Percentiles rank a stretch among this genome's conserved stretches.
Conservation (phyloP, 2,329 filamentous ascomycete species). For the Verticillium klebahnii region DNA sequence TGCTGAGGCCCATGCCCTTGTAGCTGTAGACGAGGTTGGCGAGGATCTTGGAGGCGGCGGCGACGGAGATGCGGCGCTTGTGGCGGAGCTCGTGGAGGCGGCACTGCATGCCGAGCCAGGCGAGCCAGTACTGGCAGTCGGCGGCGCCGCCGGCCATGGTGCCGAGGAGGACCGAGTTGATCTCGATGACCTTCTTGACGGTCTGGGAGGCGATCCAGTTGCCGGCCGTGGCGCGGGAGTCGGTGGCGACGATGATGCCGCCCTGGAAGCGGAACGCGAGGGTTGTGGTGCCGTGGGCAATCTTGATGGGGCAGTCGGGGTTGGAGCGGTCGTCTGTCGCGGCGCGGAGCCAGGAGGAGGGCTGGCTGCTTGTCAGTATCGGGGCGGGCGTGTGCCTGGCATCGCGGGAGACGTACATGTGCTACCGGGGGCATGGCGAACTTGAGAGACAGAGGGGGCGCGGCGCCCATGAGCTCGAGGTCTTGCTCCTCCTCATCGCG, state of each 20-base stretch:
- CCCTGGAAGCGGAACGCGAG: slow-evolving; percentile 97
- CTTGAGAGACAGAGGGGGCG: slow-evolving; percentile 74
- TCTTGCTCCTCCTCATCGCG: slow-evolving; percentile 59
- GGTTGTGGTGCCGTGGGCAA: slow-evolving; percentile 97
- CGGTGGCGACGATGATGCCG: slow-evolving; percentile 96
- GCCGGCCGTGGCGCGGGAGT: slow-evolving; percentile 93
- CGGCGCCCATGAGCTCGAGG: slow-evolving; percentile 59
- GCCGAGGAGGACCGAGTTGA: slow-evolving; percentile 88
- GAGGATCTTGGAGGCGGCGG: slow-evolving; percentile 95
- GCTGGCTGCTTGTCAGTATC: slow-evolving; percentile 41
- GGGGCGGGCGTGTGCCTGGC: background rate
- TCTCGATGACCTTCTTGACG: slow-evolving; percentile 99
- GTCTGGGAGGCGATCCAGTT: slow-evolving; percentile 99
- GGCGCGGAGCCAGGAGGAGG: slow-evolving; percentile 90
- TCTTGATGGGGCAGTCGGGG: slow-evolving; percentile 97
- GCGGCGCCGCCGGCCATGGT: slow-evolving; percentile 98
- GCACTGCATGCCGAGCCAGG: slow-evolving; percentile 98
- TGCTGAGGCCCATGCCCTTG: slow-evolving; percentile 97
- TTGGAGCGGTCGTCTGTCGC: slow-evolving; percentile 97
- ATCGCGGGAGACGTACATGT: slow-evolving; percentile 56
- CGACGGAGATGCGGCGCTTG: slow-evolving; percentile 97
- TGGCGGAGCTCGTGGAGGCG: slow-evolving; percentile 98
- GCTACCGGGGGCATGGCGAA: slow-evolving; percentile 93
- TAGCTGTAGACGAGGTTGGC: slow-evolving; percentile 97
- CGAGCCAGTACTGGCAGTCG: slow-evolving; percentile 99